Percentiles rank a stretch among this genome's conserved stretches.
Conservation (phyloP, 768 basidiomycete species). For the Collybia nuda region DNA sequence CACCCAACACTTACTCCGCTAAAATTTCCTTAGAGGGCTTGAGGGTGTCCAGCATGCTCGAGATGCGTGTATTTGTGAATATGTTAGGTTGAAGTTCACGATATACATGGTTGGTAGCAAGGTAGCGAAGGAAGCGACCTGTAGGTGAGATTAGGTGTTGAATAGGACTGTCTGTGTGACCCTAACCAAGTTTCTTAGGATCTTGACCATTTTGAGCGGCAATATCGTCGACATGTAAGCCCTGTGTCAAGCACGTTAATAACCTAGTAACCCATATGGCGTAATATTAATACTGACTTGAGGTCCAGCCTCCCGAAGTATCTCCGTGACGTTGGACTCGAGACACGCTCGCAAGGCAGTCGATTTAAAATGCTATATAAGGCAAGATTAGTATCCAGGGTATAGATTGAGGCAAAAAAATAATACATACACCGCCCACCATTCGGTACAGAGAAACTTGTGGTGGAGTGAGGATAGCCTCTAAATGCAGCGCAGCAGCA, state of each 20-base stretch:
- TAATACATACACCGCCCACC: conserved; percentile 22
- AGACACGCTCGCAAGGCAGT: conserved; percentile 27
- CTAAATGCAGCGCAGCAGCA: conserved; percentile 30
- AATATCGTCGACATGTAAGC: no score
- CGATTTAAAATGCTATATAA: conserved; percentile 22
- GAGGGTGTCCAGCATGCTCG: conserved; percentile 28
- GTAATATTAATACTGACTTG: conserved; percentile 23
- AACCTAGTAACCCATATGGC: no score
- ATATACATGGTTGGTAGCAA: conserved; percentile 39
- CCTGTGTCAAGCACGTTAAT: no score
- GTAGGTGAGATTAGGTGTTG: background rate
- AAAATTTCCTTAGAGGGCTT: conserved; percentile 25
- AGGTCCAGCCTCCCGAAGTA: conserved; percentile 38
- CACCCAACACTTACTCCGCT: conserved; percentile 20
- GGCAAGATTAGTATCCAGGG: background rate
- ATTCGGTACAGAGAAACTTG: conserved; percentile 21
- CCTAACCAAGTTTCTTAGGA: no score
- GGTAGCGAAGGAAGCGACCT: conserved; percentile 37
- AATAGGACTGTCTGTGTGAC: background rate
- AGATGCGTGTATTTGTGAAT: conserved; percentile 38
- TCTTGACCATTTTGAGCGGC: no score
- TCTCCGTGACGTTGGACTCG: conserved; percentile 36
- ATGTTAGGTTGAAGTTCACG: conserved; percentile 32
- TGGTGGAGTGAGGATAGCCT: conserved; percentile 24
- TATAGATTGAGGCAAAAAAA: background rate